A percentile compares a stretch with the other conserved stretches of the same genome.
Conservation (phyloP, 2,329 filamentous ascomycete genomes). For the Bipolaris victoriae region DNA sequence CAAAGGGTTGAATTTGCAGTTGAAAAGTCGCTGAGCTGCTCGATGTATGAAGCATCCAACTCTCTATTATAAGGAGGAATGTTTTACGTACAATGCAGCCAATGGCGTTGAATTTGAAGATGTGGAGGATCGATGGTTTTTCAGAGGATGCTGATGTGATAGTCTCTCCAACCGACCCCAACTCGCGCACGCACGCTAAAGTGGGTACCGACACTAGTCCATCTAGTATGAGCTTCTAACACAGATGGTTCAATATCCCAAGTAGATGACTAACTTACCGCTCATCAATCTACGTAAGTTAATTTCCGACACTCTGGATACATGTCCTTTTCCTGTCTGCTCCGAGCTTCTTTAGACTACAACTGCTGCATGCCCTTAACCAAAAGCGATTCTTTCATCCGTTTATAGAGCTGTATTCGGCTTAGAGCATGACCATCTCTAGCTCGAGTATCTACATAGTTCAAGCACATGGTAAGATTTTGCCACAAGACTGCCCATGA, state of each 20-base stretch:
- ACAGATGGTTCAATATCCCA: conserved; percentile 12
- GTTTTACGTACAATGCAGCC: conserved; percentile 20
- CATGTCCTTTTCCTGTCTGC: conserved; percentile 30
- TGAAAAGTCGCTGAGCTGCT: background rate
- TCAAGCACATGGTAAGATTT: conserved; percentile 29
- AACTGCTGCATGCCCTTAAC: conserved; percentile 33
- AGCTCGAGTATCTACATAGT: conserved; percentile 24
- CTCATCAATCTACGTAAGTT: conserved; percentile 32
- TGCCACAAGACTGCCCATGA: conserved; percentile 35
- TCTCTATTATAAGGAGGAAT: background rate
- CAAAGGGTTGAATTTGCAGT: background rate
- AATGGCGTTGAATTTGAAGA: conserved; percentile 6
- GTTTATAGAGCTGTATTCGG: conserved; percentile 18
- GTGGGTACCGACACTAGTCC: conserved; percentile 4
- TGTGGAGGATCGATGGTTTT: background rate
- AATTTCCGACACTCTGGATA: conserved; percentile 26
- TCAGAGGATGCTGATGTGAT: conserved; percentile 14
- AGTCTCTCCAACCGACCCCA: conserved; percentile 31
- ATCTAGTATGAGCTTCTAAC: background rate
- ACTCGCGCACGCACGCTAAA: conserved; percentile 9
- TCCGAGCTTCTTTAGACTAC: conserved; percentile 38
- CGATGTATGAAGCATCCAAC: background rate
- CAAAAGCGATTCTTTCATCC: conserved; percentile 25
- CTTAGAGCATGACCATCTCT: conserved; percentile 29
- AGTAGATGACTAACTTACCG: conserved; percentile 30